A percentile compares a stretch with the other conserved stretches of the same genome.
phyloP scores from a whole-genome alignment of 139 green algal species.

The Zygnema circumcarinatum region DNA sequence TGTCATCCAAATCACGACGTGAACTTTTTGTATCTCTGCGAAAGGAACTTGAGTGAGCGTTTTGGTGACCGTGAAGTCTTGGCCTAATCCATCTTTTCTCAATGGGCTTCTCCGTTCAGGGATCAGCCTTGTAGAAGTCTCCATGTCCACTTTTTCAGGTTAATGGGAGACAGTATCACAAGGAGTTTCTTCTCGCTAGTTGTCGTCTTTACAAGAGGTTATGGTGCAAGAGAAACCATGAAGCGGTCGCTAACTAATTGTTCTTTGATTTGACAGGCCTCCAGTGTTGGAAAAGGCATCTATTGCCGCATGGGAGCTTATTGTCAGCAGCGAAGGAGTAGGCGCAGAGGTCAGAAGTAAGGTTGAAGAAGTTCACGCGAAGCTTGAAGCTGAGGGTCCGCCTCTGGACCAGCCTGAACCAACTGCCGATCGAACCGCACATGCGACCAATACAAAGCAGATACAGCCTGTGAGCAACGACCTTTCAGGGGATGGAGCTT shows the following conservation, averaged over 20 bases:
- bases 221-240: too few species aligned
- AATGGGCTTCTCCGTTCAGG: too few species aligned
- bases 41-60: slow-evolving; percentile 19
- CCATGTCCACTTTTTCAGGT: too few species aligned
- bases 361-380: not conserved
- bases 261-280: too few species aligned
- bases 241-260: too few species aligned
- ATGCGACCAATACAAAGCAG: not conserved
- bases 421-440: not conserved
- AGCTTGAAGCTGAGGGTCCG: not conserved
- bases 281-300: not conserved
- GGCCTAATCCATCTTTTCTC: too few species aligned
- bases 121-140: too few species aligned
- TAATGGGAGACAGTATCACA: too few species aligned
- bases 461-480: too few species aligned
- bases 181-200: too few species aligned
- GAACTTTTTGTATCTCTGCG: slow-evolving; percentile 34
- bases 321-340: not conserved
- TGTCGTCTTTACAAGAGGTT: too few species aligned
- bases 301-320: not conserved
- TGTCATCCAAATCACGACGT: not conserved
- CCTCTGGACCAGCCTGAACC: not conserved
- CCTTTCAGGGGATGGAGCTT: not conserved
- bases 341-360: not conserved
- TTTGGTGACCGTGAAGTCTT: too few species aligned